phyloP scores from a whole-genome alignment of 2,329 filamentous ascomycete genomes.

The Aspergillus sp. region DNA sequence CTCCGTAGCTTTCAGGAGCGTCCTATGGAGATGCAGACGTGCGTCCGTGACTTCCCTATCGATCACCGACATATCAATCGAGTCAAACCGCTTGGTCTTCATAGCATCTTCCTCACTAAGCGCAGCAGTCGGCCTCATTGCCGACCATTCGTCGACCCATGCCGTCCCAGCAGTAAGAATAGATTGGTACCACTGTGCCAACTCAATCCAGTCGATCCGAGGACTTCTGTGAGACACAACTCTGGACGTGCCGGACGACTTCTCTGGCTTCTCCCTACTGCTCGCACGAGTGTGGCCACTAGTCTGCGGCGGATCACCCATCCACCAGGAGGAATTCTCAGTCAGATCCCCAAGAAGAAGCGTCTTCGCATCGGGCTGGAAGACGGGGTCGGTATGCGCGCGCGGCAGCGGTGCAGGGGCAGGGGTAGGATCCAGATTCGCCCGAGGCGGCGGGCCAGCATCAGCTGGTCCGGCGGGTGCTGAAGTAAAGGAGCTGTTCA shows the following conservation, averaged over 20 bases:
- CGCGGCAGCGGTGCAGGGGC: constrained; percentile 8
- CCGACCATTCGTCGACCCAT: constrained; percentile 55
- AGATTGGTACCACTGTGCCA: constrained; percentile 64
- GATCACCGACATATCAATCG: constrained; percentile 37
- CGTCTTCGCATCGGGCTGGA: constrained; percentile 64
- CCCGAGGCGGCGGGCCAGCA: constrained; percentile 15
- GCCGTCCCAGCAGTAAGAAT: constrained; percentile 57
- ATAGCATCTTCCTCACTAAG: constrained; percentile 13
- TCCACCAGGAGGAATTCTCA: constrained; percentile 79
- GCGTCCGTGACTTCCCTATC: constrained; percentile 50
- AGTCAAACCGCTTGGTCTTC: constrained; percentile 27
- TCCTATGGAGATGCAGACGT: constrained; percentile 58
- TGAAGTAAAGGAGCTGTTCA: constrained; percentile 69
- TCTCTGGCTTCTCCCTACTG: constrained; percentile 23
- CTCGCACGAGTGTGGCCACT: constrained; percentile 18
- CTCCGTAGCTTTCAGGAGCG: constrained; percentile 69
- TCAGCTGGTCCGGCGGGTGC: constrained; percentile 34
- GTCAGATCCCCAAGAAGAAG: constrained; percentile 65
- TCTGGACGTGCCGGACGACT: constrained; percentile 18
- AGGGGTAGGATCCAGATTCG: constrained; percentile 22
- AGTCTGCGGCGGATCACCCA: constrained; percentile 45
- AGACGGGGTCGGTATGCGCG: constrained; percentile 33
- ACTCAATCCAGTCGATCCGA: constrained; percentile 63
- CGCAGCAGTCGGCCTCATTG: constrained; percentile 35
- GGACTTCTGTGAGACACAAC: constrained; percentile 52